Conservation (phyloP, 2,329 filamentous ascomycete genomes). For the Madurella fahalii region DNA sequence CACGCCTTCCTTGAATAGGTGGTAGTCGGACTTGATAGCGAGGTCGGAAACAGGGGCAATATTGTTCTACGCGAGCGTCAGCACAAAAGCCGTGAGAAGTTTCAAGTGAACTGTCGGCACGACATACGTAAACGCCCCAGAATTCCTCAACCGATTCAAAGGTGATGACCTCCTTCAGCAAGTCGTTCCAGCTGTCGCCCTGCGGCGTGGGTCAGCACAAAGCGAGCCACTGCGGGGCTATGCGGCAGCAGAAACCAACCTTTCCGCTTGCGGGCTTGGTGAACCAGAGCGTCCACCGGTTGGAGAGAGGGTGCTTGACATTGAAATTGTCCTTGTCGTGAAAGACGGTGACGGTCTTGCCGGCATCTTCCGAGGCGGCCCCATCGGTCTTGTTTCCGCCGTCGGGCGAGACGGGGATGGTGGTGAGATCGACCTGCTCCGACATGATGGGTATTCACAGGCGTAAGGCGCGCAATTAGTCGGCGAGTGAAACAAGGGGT, state of each 20-base stretch:
- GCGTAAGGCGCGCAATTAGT: not conserved
- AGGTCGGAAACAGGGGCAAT: constrained; percentile 94
- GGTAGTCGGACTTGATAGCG: constrained; percentile 96
- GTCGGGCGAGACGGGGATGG: constrained; percentile 62
- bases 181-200: constrained; percentile 98
- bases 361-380: constrained; percentile 43
- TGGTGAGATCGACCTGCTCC: constrained; percentile 62
- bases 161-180: constrained; percentile 96
- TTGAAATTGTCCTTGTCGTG: constrained; percentile 99
- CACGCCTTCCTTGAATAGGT: constrained; percentile 96
- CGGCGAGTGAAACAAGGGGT: not conserved
- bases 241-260: constrained; percentile 47
- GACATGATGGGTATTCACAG: constrained; percentile 34
- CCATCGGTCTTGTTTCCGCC: constrained; percentile 54
- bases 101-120: not conserved
- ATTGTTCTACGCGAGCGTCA: constrained; percentile 71
- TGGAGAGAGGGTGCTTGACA: constrained; percentile 96
- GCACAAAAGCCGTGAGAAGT: constrained; percentile 5
- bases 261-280: constrained; percentile 96
- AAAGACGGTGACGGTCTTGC: constrained; percentile 85
- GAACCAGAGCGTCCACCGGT: constrained; percentile 99
- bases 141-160: constrained; percentile 99
- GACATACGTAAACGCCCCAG: constrained; percentile 95
- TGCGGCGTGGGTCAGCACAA: constrained; percentile 34
- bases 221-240: constrained; percentile 4